phyloP scores from a whole-genome alignment of 78 protist genomes.

The Dictyostelium brefeldianum region DNA sequence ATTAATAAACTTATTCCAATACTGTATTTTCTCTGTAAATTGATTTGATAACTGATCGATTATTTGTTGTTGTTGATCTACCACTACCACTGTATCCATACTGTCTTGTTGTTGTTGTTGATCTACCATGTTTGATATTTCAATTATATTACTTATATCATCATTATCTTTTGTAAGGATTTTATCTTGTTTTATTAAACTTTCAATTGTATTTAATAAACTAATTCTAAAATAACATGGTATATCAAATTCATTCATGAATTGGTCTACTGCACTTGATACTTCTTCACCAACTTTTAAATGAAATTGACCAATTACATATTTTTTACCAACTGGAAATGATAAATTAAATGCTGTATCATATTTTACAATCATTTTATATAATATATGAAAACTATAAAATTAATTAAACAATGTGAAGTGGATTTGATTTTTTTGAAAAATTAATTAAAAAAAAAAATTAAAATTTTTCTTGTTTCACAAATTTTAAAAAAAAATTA shows the following conservation, averaged over 20 bases:
- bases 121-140: not conserved
- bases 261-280: conserved; percentile 58
- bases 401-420: not conserved
- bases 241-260: conserved; percentile 54
- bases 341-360: conserved; percentile 48
- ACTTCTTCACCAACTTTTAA: conserved; percentile 53
- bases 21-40: conserved; percentile 38
- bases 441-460: too few species aligned
- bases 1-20: conserved; percentile 47
- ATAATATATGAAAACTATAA: not conserved
- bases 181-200: conserved; percentile 4
- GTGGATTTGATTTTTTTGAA: too few species aligned
- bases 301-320: conserved; percentile 37
- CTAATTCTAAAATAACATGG: conserved; percentile 36
- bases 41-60: conserved; percentile 23
- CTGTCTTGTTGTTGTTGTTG: not conserved
- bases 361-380: conserved; percentile 37
- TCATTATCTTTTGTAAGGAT: not conserved
- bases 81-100: too few species aligned
- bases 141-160: not conserved
- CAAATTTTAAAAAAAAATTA: too few species aligned
- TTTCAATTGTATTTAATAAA: conserved; percentile 30
- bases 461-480: too few species aligned
- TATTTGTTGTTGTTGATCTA: not conserved
- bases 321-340: conserved; percentile 74